Evolutionary conservation across 805 yeast species (phyloP), one percentile per base, ranked within the genome.

Genomic region (Pichia cabralensis): DNA sequence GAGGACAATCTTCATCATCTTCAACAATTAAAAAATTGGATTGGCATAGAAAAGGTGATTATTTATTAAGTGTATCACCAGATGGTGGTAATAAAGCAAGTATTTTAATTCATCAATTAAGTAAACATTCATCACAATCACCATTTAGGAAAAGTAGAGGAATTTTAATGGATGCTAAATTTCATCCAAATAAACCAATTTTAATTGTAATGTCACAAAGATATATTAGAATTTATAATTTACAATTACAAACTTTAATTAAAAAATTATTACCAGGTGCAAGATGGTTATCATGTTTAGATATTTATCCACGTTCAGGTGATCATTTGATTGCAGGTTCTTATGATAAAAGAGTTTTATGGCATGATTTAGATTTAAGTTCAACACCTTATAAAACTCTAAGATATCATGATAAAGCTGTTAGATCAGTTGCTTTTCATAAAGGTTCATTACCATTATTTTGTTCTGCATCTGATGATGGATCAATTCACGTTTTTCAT

Each of bases 31-130:
- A 84, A 60, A 79, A 76, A 52, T 46, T 92, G 16, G 73, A 95
- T 45, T 92, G 98, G 98, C 98, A 92, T 59, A 71, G 96, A 57
- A 81, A 82, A 53, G 98, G 98, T 50, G 98, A 92, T 63, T 92
- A 92, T 56, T 83, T 92, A 49, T 95, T 89, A 44, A 78, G 94
- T 4, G 94, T 85, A n/a, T 77, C 95, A n/a, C 96, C 97, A 34
- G 92, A 84, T 34, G 80, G 85, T 33, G 84, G 82, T 36, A 77
- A 85, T 53, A 49, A 48, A 25, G 72, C 88, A 9, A 79, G 97
- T 6, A 95, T 92, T 26, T 67, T 92, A 41, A 85, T 92, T 44
- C 98, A 92, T 61, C 97, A 92, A 64, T 62, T 92, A 32, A 85
- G 96, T 4, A 85, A 85, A 60, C 97, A 92, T 62, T 69, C 80